A percentile compares a stretch with the other conserved stretches of the same genome.
Evolutionary conservation across 495 filamentous ascomycete species (phyloP).

Genomic region (Xylaria sp.): DNA sequence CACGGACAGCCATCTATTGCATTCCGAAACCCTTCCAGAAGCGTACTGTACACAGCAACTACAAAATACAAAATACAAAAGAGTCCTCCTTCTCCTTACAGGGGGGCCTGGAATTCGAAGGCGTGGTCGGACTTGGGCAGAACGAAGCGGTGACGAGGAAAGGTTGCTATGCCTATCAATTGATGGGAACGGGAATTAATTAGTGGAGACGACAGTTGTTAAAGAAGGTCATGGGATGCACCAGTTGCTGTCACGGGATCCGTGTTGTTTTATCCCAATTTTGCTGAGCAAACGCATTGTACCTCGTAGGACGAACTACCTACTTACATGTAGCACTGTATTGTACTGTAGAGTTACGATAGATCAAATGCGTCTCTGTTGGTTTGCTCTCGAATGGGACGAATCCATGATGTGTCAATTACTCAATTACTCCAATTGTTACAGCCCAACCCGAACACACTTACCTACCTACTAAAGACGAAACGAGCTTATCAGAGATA

Average conservation of each 20-base stretch:
- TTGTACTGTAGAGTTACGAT: too few relatives aligned
- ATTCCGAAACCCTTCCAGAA: background rate
- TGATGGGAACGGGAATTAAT: background rate
- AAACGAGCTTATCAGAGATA: background rate
- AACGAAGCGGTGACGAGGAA: slow-evolving; percentile 23
- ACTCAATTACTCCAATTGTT: background rate
- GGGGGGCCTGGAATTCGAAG: background rate
- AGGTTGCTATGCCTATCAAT: background rate
- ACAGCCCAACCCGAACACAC: background rate
- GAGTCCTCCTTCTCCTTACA: too few relatives aligned
- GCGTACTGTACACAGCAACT: slow-evolving; percentile 3
- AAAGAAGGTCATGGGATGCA: slow-evolving; percentile 23
- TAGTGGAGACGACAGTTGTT: slow-evolving; percentile 9
- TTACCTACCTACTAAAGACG: background rate
- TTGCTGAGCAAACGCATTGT: background rate
- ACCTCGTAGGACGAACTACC: too few relatives aligned
- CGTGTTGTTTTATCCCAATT: background rate
- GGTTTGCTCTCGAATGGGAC: background rate
- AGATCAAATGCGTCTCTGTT: background rate
- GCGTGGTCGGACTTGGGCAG: background rate
- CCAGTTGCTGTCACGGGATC: slow-evolving; percentile 24
- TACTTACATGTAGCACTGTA: too few relatives aligned
- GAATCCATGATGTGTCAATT: too few relatives aligned
- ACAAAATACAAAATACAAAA: too few relatives aligned
- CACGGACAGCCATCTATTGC: background rate